Evolutionary conservation across 2,329 filamentous ascomycete species (phyloP).

Genomic region (Fusarium tupiense): DNA sequence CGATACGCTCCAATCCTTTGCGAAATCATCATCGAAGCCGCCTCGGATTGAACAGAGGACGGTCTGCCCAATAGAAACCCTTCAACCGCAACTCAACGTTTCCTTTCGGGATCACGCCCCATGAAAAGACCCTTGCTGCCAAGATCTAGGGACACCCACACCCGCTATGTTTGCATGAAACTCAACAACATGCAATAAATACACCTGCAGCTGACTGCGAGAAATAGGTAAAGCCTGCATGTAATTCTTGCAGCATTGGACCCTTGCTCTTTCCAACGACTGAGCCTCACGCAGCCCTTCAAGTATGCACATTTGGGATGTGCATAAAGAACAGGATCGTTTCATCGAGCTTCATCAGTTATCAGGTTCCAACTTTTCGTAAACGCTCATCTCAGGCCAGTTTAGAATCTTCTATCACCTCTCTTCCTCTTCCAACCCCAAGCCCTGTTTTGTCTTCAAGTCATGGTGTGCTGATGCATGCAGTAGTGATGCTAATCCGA

Average conservation of each 20-base stretch:
- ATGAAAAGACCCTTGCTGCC: constrained; percentile 21
- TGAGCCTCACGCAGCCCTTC: constrained; percentile 14
- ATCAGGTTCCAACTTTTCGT: background rate
- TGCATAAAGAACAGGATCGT: constrained; percentile 15
- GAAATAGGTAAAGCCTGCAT: background rate
- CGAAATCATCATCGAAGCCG: constrained; percentile 27
- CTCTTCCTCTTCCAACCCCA: background rate
- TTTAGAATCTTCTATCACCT: background rate
- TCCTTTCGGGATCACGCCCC: constrained; percentile 4
- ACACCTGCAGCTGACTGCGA: background rate
- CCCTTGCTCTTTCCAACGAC: constrained; percentile 1
- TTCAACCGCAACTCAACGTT: background rate
- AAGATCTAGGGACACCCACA: constrained; percentile 34
- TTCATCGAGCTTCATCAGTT: constrained; percentile 7
- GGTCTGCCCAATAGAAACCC: constrained; percentile 29
- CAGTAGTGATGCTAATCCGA: constrained; percentile 14
- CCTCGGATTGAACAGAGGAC: constrained; percentile 13
- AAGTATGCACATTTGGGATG: constrained; percentile 1
- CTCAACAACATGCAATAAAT: constrained; percentile 7
- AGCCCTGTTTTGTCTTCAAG: constrained; percentile 12
- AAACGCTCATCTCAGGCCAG: background rate
- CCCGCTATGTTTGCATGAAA: constrained; percentile 1
- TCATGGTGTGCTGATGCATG: background rate
- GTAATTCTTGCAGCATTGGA: background rate
- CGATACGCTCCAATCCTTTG: constrained; percentile 7